These are phyloP conservation scores for Herpetomonas samuelpessoai DNA, from an alignment of 208 protist genomes.

Conservation along the genomic window DNA sequence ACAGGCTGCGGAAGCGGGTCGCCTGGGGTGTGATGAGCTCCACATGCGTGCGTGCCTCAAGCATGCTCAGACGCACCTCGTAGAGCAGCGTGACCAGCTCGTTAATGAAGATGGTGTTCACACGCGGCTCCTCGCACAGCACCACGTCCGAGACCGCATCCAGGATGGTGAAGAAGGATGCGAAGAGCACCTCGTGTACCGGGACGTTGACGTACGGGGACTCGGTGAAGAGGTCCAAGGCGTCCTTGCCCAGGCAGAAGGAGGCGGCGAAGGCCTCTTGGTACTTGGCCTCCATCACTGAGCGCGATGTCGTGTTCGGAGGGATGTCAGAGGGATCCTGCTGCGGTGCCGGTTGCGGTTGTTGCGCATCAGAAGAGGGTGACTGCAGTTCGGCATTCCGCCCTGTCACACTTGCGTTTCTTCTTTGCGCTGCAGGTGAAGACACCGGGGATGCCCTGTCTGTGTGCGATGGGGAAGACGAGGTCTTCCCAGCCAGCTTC, in stretches of 20 bases:
- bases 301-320: no score
- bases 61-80: constrained; percentile 44
- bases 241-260: constrained; percentile 36
- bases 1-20: not conserved
- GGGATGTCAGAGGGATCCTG: no score
- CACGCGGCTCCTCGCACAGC: constrained; percentile 42
- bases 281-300: constrained; percentile 16
- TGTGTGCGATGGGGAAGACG: no score
- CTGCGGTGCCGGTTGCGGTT: no score
- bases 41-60: constrained; percentile 17
- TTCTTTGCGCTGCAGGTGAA: no score
- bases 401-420: no score
- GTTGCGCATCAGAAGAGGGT: no score
- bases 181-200: constrained; percentile 47
- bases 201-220: constrained; percentile 33
- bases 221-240: constrained; percentile 19
- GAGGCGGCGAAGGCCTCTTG: constrained; percentile 39
- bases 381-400: no score
- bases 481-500: no score
- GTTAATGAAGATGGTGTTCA: constrained; percentile 46
- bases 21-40: constrained; percentile 2
- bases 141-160: constrained; percentile 37
- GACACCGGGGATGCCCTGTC: no score
- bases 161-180: constrained; percentile 40
- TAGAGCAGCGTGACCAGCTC: constrained; percentile 53